Evolutionary conservation across 192 early-diverging fungal species (phyloP).

Genomic region (Backusella tarrabulga): DNA sequence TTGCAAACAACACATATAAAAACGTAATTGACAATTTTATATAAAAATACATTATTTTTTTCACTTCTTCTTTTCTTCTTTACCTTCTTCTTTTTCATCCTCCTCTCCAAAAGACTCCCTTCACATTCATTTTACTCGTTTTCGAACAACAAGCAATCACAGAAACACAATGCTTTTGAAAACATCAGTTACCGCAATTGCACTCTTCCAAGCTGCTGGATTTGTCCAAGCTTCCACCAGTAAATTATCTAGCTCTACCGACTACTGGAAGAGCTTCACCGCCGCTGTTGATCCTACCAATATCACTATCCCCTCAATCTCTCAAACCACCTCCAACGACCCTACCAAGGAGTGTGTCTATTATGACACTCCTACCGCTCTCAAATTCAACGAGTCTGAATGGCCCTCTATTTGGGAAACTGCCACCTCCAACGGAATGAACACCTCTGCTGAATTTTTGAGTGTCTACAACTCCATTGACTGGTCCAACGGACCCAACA

Average conservation of each 20-base stretch:
- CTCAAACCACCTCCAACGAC: slow-evolving; percentile 34
- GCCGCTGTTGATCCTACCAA: slow-evolving; percentile 31
- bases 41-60: neutral
- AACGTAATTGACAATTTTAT: neutral
- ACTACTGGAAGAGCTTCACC: slow-evolving; percentile 12
- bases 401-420: slow-evolving; percentile 33
- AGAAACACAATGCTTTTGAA: slow-evolving; percentile 29
- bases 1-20: neutral
- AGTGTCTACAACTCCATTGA: slow-evolving; percentile 46
- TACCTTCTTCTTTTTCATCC: neutral
- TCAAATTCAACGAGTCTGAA: slow-evolving; percentile 11
- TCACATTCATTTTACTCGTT: slow-evolving; percentile 11
- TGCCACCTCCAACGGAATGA: slow-evolving; percentile 36
- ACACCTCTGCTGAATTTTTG: slow-evolving; percentile 39
- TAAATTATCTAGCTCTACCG: neutral
- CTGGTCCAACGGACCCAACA: slow-evolving; percentile 35
- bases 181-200: slow-evolving; percentile 20
- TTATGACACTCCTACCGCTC: slow-evolving; percentile 15
- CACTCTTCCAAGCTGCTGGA: slow-evolving; percentile 21
- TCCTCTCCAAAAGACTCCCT: neutral
- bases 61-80: neutral
- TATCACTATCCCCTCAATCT: slow-evolving; percentile 25
- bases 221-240: slow-evolving; percentile 12
- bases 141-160: neutral
- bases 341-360: slow-evolving; percentile 16